Evolutionary conservation across 2,329 filamentous ascomycete genomes (phyloP), one percentile per base, ranked within the genome.

Genomic region (Diaporthe citriasiana): DNA sequence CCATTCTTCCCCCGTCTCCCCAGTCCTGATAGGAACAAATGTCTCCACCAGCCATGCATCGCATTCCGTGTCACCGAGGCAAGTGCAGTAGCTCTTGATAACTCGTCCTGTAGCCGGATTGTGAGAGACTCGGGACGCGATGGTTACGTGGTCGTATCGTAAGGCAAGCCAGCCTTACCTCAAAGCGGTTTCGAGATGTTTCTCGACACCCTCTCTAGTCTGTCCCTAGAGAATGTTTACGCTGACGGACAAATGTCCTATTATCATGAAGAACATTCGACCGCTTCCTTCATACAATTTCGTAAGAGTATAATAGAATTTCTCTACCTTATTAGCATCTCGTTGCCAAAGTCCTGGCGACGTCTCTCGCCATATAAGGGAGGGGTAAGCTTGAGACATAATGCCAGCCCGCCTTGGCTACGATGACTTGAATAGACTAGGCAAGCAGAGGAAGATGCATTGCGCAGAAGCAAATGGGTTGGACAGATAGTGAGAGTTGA

Each of bases 211-310:
- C n/a, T 60, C 57, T 60, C 13, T 35, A 6, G 15, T 40, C 35
- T 60, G 57, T 42, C n/a, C 57, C 15, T 22, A 15, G 12, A n/a
- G 33, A 19, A 60, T 12, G 35, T 60, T 38, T 13, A 60, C 15
- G n/a, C 57, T 60, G 13, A 60, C 35, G 22, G 35, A 60, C 57
- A 60, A 60, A 15, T 60, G 57, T 17, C 57, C 57, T 22, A 38
- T 60, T 15, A 42, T 42, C 5, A n/a, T 38, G n/a, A 60, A 60
- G 38, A 60, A 60, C 57, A 60, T 60, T n/a, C 57, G 57, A 6
- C 57, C 57, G 57, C 57, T 42, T 1, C 57, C 57, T 42, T 60
- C 57, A 12, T 42, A 60, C 35, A 42, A 3, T 19, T 57, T 57
- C 4, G 55, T 38, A 30, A 60, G 35, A 4, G 57, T n/a, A 60